Conservation (phyloP, 1,284 basidiomycete genomes). For the Schizophyllum commune region DNA sequence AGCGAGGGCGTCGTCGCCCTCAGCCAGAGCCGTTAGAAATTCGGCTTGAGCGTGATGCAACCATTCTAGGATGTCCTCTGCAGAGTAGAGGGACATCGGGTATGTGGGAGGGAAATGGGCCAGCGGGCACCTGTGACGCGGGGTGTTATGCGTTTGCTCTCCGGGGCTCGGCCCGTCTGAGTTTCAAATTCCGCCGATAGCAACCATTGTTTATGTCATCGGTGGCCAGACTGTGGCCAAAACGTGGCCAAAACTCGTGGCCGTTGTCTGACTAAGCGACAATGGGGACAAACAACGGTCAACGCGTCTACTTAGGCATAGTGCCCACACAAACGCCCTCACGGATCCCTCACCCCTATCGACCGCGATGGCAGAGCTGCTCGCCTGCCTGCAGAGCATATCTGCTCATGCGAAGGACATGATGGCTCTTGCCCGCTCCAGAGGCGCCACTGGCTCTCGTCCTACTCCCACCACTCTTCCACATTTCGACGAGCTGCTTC, state of each 20-base stretch:
- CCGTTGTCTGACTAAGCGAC: no score
- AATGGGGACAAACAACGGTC: no score
- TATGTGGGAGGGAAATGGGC: not conserved
- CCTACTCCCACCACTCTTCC: not conserved
- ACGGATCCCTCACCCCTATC: not conserved
- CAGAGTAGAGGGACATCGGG: constrained; percentile 5
- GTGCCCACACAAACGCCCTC: not conserved
- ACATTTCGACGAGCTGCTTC: not conserved
- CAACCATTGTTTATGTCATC: not conserved
- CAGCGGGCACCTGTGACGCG: no score
- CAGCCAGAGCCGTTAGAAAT: constrained; percentile 13
- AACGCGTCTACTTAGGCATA: no score
- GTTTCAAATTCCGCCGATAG: not conserved
- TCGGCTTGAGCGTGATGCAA: constrained; percentile 12
- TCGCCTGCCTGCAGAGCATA: not conserved
- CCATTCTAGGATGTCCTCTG: constrained; percentile 11
- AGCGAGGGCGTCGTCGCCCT: constrained; percentile 7
- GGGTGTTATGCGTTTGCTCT: no score
- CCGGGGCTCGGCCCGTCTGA: no score
- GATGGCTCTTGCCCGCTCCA: no score
- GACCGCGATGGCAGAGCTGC: not conserved
- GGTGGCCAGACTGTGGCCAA: no score
- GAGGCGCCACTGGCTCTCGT: not conserved
- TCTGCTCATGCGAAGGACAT: no score
- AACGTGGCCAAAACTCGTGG: no score